phyloP scores from a whole-genome alignment of 2,329 filamentous ascomycete species.

The Ploettnerulaceae sp. region DNA sequence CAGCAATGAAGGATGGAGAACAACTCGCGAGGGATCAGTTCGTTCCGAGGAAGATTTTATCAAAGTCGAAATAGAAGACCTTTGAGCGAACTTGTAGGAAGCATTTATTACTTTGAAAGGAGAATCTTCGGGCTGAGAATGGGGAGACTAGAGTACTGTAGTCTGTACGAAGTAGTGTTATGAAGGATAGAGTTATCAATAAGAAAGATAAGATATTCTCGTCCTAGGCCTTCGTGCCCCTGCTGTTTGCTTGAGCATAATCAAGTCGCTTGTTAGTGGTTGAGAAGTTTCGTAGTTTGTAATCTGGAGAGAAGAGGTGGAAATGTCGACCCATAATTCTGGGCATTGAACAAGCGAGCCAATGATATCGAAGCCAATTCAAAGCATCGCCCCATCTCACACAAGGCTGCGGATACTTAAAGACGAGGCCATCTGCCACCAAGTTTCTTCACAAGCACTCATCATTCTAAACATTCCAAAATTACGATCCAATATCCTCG shows the following conservation, averaged over 20 bases:
- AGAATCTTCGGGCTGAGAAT: too few species aligned
- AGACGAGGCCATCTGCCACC: background rate
- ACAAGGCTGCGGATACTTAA: constrained; percentile 2
- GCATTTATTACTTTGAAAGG: background rate
- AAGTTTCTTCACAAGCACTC: background rate
- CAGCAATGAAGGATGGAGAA: background rate
- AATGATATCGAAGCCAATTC: constrained; percentile 7
- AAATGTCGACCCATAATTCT: background rate
- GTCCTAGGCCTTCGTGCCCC: too few species aligned
- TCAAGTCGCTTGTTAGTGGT: background rate
- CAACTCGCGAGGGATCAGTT: background rate
- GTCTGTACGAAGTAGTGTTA: too few species aligned
- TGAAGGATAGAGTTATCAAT: background rate
- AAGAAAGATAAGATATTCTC: background rate
- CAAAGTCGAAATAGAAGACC: background rate
- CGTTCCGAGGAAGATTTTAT: background rate
- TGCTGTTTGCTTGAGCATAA: background rate
- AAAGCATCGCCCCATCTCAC: constrained; percentile 6
- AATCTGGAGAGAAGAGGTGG: background rate
- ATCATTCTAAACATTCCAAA: background rate
- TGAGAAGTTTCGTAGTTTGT: background rate
- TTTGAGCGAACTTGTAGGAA: background rate
- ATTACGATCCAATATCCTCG: background rate
- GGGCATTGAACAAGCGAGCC: constrained; percentile 4
- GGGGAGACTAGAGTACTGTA: too few species aligned